Conservation (phyloP, 169 alveolate genomes). For the Eimeria nieschulzi region DNA sequence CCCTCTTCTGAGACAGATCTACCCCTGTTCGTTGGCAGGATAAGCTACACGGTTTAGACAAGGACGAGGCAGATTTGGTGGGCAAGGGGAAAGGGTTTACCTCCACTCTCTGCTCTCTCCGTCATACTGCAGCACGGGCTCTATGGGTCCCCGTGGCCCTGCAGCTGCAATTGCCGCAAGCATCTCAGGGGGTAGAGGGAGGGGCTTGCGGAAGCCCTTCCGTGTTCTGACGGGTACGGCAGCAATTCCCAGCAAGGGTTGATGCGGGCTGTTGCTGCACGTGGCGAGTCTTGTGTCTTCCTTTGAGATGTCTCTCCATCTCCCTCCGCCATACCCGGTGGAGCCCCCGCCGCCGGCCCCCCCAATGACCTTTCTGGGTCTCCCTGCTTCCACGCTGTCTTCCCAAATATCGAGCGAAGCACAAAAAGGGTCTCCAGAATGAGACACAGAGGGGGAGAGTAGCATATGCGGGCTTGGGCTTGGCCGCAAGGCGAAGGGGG, state of each 20-base stretch:
- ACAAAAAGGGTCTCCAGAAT: neutral
- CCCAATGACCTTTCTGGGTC: conserved; percentile 12
- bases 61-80: too few relatives aligned
- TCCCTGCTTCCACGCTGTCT: conserved; percentile 7
- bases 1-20: too few relatives aligned
- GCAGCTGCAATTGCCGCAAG: conserved; percentile 68
- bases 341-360: conserved; percentile 13
- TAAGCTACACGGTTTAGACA: too few relatives aligned
- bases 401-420: conserved; percentile 26
- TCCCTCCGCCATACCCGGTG: conserved; percentile 34
- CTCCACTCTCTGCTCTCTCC: conserved; percentile 75
- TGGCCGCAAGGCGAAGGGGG: conserved; percentile 34
- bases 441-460: neutral
- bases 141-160: conserved; percentile 62
- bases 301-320: conserved; percentile 38
- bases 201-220: conserved; percentile 74
- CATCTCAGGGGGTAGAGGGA: conserved; percentile 75
- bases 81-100: neutral
- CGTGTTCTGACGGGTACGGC: conserved; percentile 75
- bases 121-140: conserved; percentile 75
- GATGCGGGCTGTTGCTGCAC: conserved; percentile 29
- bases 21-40: too few relatives aligned
- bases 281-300: conserved; percentile 4
- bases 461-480: conserved; percentile 18
- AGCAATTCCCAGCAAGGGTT: conserved; percentile 41